Evolutionary conservation across 768 basidiomycete species (phyloP).

Genomic region (Leccinum disarticulatum): DNA sequence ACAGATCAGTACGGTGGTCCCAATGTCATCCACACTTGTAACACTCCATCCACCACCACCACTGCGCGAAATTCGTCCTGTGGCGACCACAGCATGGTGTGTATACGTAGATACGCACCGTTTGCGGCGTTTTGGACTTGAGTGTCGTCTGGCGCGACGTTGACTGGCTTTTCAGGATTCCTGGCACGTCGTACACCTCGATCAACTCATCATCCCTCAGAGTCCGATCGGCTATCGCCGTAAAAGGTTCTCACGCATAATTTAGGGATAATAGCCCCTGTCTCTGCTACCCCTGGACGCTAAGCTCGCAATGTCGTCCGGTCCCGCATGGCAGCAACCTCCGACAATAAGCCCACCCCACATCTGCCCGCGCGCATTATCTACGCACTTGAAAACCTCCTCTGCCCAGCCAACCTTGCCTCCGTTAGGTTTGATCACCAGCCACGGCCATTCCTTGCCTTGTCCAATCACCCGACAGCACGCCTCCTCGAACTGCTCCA

Average conservation of each 20-base stretch:
- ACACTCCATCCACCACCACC: conserved; percentile 37
- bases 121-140: conserved; percentile 36
- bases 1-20: conserved; percentile 26
- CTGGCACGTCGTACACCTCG: conserved; percentile 20
- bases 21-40: conserved; percentile 30
- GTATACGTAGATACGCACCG: conserved; percentile 37
- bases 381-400: conserved; percentile 27
- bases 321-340: conserved; percentile 67
- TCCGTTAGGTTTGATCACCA: conserved; percentile 75
- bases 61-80: conserved; percentile 5
- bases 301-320: conserved; percentile 45
- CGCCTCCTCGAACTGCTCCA: conserved; percentile 36
- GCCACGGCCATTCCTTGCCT: conserved; percentile 38
- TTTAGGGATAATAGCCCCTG: conserved; percentile 15
- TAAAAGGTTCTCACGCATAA: conserved; percentile 17
- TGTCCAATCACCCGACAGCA: conserved; percentile 14
- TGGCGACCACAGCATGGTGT: conserved; percentile 6
- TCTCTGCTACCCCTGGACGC: background rate
- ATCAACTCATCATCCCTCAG: conserved; percentile 2
- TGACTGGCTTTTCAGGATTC: conserved; percentile 31
- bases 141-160: conserved; percentile 43
- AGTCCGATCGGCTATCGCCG: conserved; percentile 29
- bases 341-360: conserved; percentile 62
- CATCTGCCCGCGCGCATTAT: conserved; percentile 14
- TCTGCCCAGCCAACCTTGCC: conserved; percentile 42